Evolutionary conservation across 371 early-diverging fungal species (phyloP), one percentile per base, ranked within the genome.

Genomic region (Coemansia linderi): DNA sequence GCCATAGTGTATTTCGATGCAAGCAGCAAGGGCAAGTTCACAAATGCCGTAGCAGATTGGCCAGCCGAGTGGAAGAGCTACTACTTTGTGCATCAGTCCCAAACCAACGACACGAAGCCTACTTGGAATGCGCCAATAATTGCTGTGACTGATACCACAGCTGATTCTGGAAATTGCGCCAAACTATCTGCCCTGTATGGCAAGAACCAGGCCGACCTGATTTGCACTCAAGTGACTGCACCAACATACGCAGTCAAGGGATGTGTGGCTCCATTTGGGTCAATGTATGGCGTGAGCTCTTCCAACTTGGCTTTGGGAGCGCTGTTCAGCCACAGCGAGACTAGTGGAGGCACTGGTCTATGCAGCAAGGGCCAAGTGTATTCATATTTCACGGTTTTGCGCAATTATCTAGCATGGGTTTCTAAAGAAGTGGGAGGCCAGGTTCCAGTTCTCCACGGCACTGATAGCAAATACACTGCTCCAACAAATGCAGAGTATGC

Each of bases 361-460:
- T 73, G 73, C 17, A 62, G 71, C 2, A 24, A 22, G 0, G 62
- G 65, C 5, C 61, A 50, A n/a, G 52, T 73, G 1, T 39, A 48
- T 31, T 56, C 59, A 31, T 73, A 73, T 50, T 73, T 65, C n/a
- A 48, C 41, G 5, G 7, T 69, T 22, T n/a, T 73, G 39, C 71
- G 72, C 38, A 71, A 73, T 62, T 73, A 73, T 27, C 13, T 73
- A 1, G 50, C 69, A 10, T 73, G 73, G 73, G 39, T 62, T 40
- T 22, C 56, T 36, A 50, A 43, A n/a, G 44, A 48, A 17, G 15
- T 29, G 4, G 36, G 60, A 17, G 8, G 15, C 19, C 60, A 38
- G 29, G 8, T 70, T 40, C 61, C 59, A 46, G 31, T 38, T 37
- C 19, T 2, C 13, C 15, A 37, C 15, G 41, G 66, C 19, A 4